Conservation (phyloP, 352 stramenopile genomes). For the Thalassiosira mediterranea region DNA sequence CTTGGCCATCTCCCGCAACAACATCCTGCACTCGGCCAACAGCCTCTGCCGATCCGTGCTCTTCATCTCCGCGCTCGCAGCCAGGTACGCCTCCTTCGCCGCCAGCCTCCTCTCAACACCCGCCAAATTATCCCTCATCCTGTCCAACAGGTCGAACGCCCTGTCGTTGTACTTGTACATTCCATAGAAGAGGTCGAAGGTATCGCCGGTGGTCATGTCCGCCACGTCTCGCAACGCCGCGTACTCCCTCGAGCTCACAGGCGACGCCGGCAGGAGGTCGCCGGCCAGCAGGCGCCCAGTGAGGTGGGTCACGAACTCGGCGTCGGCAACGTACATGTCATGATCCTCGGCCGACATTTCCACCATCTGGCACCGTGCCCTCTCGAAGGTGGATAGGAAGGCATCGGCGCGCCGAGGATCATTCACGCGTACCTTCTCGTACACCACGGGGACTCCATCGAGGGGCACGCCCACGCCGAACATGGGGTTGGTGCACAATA, state of each 20-base stretch:
- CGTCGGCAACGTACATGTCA: slow-evolving; percentile 94
- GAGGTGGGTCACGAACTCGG: slow-evolving; percentile 96
- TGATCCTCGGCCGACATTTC: slow-evolving; percentile 95
- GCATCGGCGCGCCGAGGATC: slow-evolving; percentile 74
- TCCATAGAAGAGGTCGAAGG: slow-evolving; percentile 83
- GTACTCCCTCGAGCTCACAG: slow-evolving; percentile 79
- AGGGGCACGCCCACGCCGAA: slow-evolving; percentile 89
- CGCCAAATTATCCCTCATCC: slow-evolving; percentile 81
- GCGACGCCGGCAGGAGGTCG: slow-evolving; percentile 70
- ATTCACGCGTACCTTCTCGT: slow-evolving; percentile 89
- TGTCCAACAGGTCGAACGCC: slow-evolving; percentile 63
- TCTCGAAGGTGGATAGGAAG: slow-evolving; percentile 91
- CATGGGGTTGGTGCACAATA: slow-evolving; percentile 97
- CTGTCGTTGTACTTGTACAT: slow-evolving; percentile 83
- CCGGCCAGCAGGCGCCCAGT: slow-evolving; percentile 90
- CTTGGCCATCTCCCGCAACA: slow-evolving; percentile 76
- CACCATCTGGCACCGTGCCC: slow-evolving; percentile 93
- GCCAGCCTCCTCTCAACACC: slow-evolving; percentile 78
- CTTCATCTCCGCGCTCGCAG: slow-evolving; percentile 76
- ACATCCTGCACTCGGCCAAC: slow-evolving; percentile 73
- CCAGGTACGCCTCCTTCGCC: slow-evolving; percentile 78
- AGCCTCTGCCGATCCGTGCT: slow-evolving; percentile 78
- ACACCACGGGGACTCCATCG: slow-evolving; percentile 93
- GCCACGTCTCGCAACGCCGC: slow-evolving; percentile 74
- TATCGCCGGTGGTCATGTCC: slow-evolving; percentile 74